Percentiles rank a stretch among this genome's conserved stretches.
Conservation (phyloP, 179 eudicot species). For the Patellifolia procumbens region DNA sequence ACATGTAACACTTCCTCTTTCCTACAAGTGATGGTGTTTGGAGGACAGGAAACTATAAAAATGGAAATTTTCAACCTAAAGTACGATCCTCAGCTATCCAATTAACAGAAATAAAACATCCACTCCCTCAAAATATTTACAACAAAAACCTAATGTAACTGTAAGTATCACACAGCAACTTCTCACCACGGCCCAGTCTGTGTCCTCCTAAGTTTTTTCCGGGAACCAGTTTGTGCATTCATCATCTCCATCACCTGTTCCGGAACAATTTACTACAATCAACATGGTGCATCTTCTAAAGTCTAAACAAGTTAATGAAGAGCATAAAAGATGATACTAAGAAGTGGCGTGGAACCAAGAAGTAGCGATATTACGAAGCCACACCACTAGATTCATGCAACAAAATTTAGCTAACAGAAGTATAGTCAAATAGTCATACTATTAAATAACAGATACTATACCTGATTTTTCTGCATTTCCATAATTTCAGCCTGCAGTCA, state of each 20-base stretch:
- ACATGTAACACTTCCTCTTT: constrained; percentile 23
- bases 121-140: constrained; percentile 34
- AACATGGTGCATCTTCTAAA: neutral
- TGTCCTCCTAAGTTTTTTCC: constrained; percentile 43
- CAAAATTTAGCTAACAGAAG: neutral
- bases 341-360: too few relatives aligned
- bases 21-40: constrained; percentile 19
- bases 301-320: too few relatives aligned
- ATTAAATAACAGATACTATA: constrained; percentile 11
- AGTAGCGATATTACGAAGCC: too few relatives aligned
- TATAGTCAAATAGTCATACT: neutral
- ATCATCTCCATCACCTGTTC: constrained; percentile 43
- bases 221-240: constrained; percentile 38
- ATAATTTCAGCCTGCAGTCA: constrained; percentile 60
- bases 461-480: constrained; percentile 89
- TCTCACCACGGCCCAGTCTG: constrained; percentile 44
- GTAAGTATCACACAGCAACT: constrained; percentile 1
- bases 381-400: neutral
- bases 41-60: constrained; percentile 19
- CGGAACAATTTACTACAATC: neutral
- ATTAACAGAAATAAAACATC: constrained; percentile 25
- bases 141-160: constrained; percentile 21
- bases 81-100: constrained; percentile 27
- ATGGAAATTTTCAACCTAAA: constrained; percentile 17
- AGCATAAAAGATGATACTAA: too few relatives aligned